Conservation (phyloP, 2,329 filamentous ascomycete species). For the Colletotrichum acutatum region DNA sequence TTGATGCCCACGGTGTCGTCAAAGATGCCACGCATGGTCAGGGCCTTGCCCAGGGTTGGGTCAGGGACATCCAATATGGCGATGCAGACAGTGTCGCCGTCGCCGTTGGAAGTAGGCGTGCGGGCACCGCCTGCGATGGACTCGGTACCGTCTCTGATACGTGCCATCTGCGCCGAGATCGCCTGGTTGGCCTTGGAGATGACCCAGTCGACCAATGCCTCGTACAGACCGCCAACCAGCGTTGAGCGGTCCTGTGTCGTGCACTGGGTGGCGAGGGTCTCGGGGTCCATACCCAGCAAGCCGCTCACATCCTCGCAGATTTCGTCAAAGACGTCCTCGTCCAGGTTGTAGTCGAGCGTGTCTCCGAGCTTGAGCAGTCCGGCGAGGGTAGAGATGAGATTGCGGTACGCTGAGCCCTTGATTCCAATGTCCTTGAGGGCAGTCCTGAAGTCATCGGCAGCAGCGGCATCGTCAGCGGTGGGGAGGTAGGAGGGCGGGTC, state of each 20-base stretch:
- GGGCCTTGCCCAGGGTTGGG: constrained; percentile 83
- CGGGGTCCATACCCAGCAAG: constrained; percentile 87
- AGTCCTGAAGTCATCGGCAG: constrained; percentile 91
- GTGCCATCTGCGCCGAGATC: constrained; percentile 80
- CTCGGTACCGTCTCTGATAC: constrained; percentile 73
- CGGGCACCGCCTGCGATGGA: constrained; percentile 71
- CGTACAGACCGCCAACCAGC: constrained; percentile 88
- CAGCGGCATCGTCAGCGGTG: constrained; percentile 90
- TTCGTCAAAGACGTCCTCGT: constrained; percentile 85
- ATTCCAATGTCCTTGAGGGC: constrained; percentile 93
- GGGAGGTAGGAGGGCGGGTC: constrained; percentile 88
- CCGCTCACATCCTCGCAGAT: constrained; percentile 91
- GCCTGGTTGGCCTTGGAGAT: constrained; percentile 88
- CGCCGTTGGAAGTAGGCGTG: constrained; percentile 76
- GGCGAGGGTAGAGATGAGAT: constrained; percentile 86
- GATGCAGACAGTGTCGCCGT: constrained; percentile 87
- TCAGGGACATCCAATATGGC: constrained; percentile 89
- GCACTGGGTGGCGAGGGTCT: constrained; percentile 81
- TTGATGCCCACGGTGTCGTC: constrained; percentile 95
- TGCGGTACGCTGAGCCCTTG: constrained; percentile 84
- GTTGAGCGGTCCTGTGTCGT: constrained; percentile 86
- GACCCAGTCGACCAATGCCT: constrained; percentile 95
- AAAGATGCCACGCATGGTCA: constrained; percentile 91
- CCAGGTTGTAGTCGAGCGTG: constrained; percentile 84
- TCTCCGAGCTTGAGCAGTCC: constrained; percentile 93